These are phyloP conservation scores for Nicotiana undulata DNA, from an alignment of 257 asterid genomes.

Conservation along the genomic window DNA sequence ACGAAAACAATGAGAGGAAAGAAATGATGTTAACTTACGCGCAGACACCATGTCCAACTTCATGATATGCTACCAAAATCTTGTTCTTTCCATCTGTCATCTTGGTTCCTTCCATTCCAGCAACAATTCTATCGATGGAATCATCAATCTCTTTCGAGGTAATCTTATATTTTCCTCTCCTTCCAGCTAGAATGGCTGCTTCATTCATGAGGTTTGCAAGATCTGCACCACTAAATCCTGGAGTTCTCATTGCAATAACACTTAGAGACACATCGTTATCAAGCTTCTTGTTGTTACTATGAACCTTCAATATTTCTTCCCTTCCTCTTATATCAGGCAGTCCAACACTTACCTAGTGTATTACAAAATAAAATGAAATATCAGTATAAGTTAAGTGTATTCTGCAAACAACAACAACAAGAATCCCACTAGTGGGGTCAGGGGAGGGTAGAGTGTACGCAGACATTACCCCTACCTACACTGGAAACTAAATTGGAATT, in stretches of 20 bases:
- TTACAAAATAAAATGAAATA: neutral
- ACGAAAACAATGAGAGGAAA: neutral
- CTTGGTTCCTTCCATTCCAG: slow-evolving; percentile 74
- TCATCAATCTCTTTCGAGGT: slow-evolving; percentile 47
- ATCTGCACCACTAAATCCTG: slow-evolving; percentile 73
- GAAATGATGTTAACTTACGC: slow-evolving; percentile 33
- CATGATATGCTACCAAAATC: slow-evolving; percentile 58
- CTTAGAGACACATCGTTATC: slow-evolving; percentile 35
- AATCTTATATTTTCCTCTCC: slow-evolving; percentile 49
- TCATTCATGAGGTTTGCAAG: slow-evolving; percentile 68
- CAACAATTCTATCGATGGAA: slow-evolving; percentile 58
- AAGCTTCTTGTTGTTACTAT: slow-evolving; percentile 41
- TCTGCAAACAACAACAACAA: no score
- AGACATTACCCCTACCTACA: no score
- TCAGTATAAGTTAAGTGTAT: neutral
- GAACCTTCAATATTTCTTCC: slow-evolving; percentile 50
- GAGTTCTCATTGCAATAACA: slow-evolving; percentile 63
- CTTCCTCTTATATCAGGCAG: slow-evolving; percentile 60
- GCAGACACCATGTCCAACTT: slow-evolving; percentile 58
- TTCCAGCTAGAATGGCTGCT: slow-evolving; percentile 70
- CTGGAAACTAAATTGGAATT: no score
- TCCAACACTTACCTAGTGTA: slow-evolving; percentile 45
- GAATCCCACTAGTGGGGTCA: no score
- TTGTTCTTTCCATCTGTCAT: slow-evolving; percentile 73
- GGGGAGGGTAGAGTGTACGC: no score